Evolutionary conservation across 495 filamentous ascomycete species (phyloP).

Genomic region (Podospora sp.): DNA sequence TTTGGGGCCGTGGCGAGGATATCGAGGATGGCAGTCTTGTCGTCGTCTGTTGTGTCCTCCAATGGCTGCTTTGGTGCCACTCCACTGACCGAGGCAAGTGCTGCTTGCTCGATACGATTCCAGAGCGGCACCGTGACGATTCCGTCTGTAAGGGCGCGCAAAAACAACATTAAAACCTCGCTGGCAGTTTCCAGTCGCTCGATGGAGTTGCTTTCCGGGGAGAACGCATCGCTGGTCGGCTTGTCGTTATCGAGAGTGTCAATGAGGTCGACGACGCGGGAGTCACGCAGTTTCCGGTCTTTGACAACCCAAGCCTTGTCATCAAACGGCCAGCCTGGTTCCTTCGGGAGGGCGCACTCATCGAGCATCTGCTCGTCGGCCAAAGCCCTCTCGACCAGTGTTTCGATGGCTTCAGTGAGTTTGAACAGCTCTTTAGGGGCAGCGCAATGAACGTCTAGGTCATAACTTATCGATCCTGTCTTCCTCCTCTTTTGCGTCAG

Average conservation of each 20-base stretch:
- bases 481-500: slow-evolving; percentile 29
- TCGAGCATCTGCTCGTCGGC: slow-evolving; percentile 85
- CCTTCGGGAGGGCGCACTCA: slow-evolving; percentile 58
- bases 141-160: slow-evolving; percentile 72
- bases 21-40: slow-evolving; percentile 70
- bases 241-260: slow-evolving; percentile 71
- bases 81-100: slow-evolving; percentile 43
- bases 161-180: slow-evolving; percentile 69
- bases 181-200: slow-evolving; percentile 70
- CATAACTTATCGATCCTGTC: slow-evolving; percentile 45
- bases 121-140: slow-evolving; percentile 70
- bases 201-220: slow-evolving; percentile 58
- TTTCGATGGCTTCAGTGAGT: slow-evolving; percentile 81
- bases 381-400: slow-evolving; percentile 68
- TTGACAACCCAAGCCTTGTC: slow-evolving; percentile 39
- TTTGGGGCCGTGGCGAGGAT: slow-evolving; percentile 69
- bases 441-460: slow-evolving; percentile 47
- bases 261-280: slow-evolving; percentile 48
- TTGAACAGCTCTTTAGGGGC: slow-evolving; percentile 83
- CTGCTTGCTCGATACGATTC: slow-evolving; percentile 65
- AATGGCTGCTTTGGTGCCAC: slow-evolving; percentile 46
- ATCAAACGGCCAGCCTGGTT: slow-evolving; percentile 78
- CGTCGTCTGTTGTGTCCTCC: slow-evolving; percentile 59
- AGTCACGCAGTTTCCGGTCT: slow-evolving; percentile 31
- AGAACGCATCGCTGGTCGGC: slow-evolving; percentile 59